phyloP scores from a whole-genome alignment of 2,329 filamentous ascomycete genomes.

The Curvularia hawaiiensis region DNA sequence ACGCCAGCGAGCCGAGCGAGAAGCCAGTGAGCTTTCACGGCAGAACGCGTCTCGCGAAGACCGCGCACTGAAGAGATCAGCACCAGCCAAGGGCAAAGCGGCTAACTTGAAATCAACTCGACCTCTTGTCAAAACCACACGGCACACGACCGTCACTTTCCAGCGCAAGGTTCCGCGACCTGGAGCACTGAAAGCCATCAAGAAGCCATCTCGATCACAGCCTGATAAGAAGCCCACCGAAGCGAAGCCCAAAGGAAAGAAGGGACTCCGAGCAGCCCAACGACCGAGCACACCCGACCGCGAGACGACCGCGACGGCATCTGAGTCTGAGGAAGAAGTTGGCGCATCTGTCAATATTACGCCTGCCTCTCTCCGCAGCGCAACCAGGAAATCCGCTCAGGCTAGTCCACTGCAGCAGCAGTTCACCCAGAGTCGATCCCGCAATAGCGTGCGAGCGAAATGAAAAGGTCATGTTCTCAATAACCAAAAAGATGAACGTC shows the following conservation, averaged over 20 bases:
- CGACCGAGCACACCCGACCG: conserved; percentile 26
- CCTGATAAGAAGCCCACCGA: conserved; percentile 12
- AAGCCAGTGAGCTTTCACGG: conserved; percentile 35
- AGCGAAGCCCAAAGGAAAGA: conserved; percentile 18
- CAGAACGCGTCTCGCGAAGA: conserved; percentile 41
- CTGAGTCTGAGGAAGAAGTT: conserved; percentile 29
- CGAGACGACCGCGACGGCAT: conserved; percentile 8
- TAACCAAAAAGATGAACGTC: background rate
- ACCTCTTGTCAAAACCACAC: conserved; percentile 24
- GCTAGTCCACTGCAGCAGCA: conserved; percentile 4
- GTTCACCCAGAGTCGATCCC: conserved; percentile 5
- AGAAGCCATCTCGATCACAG: conserved; percentile 21
- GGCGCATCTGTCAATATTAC: conserved; percentile 42
- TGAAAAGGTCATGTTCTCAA: background rate
- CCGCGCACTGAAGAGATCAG: conserved; percentile 38
- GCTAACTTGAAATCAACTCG: conserved; percentile 14
- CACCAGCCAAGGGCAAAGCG: conserved; percentile 18
- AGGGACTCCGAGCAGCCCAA: conserved; percentile 18
- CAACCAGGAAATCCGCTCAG: conserved; percentile 24
- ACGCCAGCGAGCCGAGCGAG: conserved; percentile 33
- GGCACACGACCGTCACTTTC: conserved; percentile 32
- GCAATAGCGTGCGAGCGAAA: conserved; percentile 22
- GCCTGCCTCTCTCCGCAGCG: conserved; percentile 44
- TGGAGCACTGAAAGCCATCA: conserved; percentile 32
- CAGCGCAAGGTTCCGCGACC: conserved; percentile 29